These are phyloP conservation scores for Colletotrichum graminicola DNA, from an alignment of 2,329 filamentous ascomycete genomes.

Conservation along the genomic window DNA sequence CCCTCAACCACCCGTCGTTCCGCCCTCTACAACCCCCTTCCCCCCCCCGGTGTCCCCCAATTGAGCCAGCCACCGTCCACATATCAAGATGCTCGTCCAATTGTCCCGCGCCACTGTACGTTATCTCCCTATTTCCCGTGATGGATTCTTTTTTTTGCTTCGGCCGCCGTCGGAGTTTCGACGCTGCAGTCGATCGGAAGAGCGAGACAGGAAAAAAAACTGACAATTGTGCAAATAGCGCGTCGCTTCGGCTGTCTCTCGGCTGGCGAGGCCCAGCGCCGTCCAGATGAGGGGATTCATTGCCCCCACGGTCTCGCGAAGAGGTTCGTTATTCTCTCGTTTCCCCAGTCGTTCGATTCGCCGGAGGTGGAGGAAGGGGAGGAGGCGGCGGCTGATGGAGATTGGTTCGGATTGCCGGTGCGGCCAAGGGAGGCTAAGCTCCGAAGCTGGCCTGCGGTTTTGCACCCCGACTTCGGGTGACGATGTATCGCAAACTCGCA, in stretches of 20 bases:
- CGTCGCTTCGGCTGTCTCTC: slow-evolving; percentile 64
- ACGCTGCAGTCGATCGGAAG: slow-evolving; percentile 15
- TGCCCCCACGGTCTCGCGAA: slow-evolving; percentile 70
- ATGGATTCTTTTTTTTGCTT: slow-evolving; percentile 9
- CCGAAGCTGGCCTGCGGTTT: slow-evolving; percentile 27
- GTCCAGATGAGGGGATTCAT: slow-evolving; percentile 69
- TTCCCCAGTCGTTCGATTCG: slow-evolving; percentile 18
- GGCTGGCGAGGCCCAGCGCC: slow-evolving; percentile 60
- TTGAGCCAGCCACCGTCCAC: slow-evolving; percentile 60
- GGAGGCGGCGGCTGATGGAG: slow-evolving; percentile 1
- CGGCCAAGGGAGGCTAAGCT: slow-evolving; percentile 36
- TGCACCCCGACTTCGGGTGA: slow-evolving; percentile 17
- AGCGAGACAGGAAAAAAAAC: slow-evolving; percentile 33
- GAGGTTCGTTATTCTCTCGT: slow-evolving; percentile 63
- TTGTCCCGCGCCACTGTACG: slow-evolving; percentile 69
- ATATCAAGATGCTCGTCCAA: slow-evolving; percentile 68
- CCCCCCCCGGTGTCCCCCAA: slow-evolving; percentile 52
- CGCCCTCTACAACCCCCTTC: slow-evolving; percentile 42
- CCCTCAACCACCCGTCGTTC: slow-evolving; percentile 42
- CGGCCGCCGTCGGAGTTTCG: slow-evolving; percentile 2
- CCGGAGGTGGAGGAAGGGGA: not conserved
- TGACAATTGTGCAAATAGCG: slow-evolving; percentile 50
- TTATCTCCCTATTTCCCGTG: slow-evolving; percentile 41
- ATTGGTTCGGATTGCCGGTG: slow-evolving; percentile 31
- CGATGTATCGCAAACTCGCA: slow-evolving; percentile 14